Conservation (phyloP, 192 early-diverging fungal genomes). For the Powellomyces hirtus region DNA sequence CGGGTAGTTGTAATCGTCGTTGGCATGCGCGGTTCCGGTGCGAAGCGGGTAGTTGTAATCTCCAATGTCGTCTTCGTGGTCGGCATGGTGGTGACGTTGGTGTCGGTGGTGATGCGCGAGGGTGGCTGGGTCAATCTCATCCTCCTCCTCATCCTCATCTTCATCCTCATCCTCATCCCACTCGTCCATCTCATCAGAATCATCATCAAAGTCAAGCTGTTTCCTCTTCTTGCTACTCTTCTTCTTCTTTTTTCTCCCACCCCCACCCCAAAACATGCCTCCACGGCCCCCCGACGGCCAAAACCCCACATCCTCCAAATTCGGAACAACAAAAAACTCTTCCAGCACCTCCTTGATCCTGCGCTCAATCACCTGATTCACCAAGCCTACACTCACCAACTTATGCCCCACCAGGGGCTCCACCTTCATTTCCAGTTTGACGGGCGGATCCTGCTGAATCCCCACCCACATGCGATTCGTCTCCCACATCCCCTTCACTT, state of each 20-base stretch:
- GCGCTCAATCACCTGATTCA: constrained; percentile 84
- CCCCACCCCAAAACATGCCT: constrained; percentile 40
- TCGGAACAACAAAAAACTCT: constrained; percentile 77
- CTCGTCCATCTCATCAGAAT: background rate
- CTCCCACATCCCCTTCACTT: constrained; percentile 70
- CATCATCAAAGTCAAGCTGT: constrained; percentile 16
- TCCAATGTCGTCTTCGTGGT: too few relatives aligned
- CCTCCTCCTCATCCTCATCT: background rate
- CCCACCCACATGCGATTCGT: constrained; percentile 86
- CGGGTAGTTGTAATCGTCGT: too few relatives aligned
- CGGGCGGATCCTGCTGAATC: constrained; percentile 72
- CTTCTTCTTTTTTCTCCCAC: too few relatives aligned
- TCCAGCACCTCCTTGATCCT: constrained; percentile 78
- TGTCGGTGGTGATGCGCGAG: too few relatives aligned
- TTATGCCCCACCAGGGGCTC: constrained; percentile 82
- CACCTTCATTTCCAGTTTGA: constrained; percentile 64
- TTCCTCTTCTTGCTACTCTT: too few relatives aligned
- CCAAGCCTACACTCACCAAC: constrained; percentile 70
- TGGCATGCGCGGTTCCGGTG: too few relatives aligned
- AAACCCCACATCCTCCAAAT: constrained; percentile 86
- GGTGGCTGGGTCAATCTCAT: too few relatives aligned
- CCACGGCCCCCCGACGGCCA: constrained; percentile 41
- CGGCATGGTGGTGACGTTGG: too few relatives aligned
- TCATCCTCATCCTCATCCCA: background rate
- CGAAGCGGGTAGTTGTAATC: too few relatives aligned